Evolutionary conservation across 164 flowering plant species (phyloP).

Genomic region (Echeveria elegans): DNA sequence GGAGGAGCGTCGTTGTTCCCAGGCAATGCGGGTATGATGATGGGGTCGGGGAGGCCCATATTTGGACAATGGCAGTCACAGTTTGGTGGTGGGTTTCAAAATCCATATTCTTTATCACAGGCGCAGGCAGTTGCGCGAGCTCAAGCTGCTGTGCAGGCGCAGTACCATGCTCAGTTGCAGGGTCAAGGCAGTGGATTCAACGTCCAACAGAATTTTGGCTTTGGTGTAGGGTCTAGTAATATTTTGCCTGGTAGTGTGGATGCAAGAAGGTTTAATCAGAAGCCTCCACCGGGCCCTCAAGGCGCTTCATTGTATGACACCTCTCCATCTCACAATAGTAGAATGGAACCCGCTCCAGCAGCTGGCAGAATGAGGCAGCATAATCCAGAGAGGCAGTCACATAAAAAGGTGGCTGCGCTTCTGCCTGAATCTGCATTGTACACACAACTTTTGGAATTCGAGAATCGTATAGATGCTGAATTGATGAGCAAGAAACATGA

Average conservation of each 20-base stretch:
- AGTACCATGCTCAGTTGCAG: slow-evolving; percentile 52
- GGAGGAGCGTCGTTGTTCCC: slow-evolving; percentile 35
- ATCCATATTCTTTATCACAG: slow-evolving; percentile 40
- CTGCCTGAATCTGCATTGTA: slow-evolving; percentile 42
- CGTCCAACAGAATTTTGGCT: slow-evolving; percentile 16
- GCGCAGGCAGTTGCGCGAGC: slow-evolving; percentile 29
- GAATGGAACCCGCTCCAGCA: slow-evolving; percentile 30
- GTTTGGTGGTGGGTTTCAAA: slow-evolving; percentile 30
- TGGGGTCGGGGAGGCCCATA: slow-evolving; percentile 25
- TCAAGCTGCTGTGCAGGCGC: slow-evolving; percentile 30
- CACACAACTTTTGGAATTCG: slow-evolving; percentile 44
- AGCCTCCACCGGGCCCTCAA: slow-evolving; percentile 27
- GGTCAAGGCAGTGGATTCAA: slow-evolving; percentile 14
- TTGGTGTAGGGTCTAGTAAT: slow-evolving; percentile 34
- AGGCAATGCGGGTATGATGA: slow-evolving; percentile 35
- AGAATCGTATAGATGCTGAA: slow-evolving; percentile 38
- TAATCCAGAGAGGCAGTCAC: slow-evolving; percentile 32
- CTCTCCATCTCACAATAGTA: slow-evolving; percentile 20
- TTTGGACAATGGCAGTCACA: slow-evolving; percentile 22
- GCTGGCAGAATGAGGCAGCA: slow-evolving; percentile 39
- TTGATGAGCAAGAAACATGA: slow-evolving; percentile 34
- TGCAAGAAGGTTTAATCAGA: slow-evolving; percentile 19
- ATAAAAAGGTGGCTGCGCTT: slow-evolving; percentile 34
- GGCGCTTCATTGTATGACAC: slow-evolving; percentile 16
- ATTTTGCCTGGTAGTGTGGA: slow-evolving; percentile 22